Conservation (phyloP, 441 rosid species). For the Gossypium gossypioides region DNA sequence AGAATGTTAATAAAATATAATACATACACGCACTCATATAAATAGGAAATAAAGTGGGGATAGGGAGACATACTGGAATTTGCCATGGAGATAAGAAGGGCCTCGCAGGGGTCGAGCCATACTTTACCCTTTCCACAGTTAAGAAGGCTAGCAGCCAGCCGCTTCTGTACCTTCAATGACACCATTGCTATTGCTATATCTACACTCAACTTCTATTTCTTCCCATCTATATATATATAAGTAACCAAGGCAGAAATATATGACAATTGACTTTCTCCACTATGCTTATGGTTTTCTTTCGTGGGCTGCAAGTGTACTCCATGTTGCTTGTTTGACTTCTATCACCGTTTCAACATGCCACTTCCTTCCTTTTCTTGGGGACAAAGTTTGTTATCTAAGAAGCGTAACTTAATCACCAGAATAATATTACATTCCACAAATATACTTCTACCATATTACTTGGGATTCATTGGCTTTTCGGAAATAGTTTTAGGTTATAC, state of each 20-base stretch:
- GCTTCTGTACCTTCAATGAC: conserved; percentile 75
- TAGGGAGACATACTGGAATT: conserved; percentile 39
- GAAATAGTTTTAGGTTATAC: no score
- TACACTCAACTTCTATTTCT: background rate
- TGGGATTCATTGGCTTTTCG: no score
- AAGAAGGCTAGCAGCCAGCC: conserved; percentile 67
- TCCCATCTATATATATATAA: background rate
- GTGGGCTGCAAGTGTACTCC: conserved; percentile 1
- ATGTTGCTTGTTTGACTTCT: background rate
- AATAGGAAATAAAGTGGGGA: background rate
- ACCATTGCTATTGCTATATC: conserved; percentile 34
- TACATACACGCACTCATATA: background rate
- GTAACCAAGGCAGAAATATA: background rate
- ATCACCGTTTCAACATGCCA: background rate
- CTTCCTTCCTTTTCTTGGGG: background rate
- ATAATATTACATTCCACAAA: background rate
- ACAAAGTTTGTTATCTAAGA: background rate
- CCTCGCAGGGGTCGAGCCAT: conserved; percentile 77
- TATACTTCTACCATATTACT: no score
- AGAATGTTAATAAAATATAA: no score
- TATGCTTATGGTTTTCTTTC: background rate
- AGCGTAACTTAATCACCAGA: background rate
- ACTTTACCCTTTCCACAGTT: conserved; percentile 68
- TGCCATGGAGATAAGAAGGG: conserved; percentile 71
- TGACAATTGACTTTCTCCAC: background rate